These are phyloP conservation scores for Pseudocercospora crystallina DNA, from an alignment of 2,329 filamentous ascomycete genomes.

Conservation along the genomic window DNA sequence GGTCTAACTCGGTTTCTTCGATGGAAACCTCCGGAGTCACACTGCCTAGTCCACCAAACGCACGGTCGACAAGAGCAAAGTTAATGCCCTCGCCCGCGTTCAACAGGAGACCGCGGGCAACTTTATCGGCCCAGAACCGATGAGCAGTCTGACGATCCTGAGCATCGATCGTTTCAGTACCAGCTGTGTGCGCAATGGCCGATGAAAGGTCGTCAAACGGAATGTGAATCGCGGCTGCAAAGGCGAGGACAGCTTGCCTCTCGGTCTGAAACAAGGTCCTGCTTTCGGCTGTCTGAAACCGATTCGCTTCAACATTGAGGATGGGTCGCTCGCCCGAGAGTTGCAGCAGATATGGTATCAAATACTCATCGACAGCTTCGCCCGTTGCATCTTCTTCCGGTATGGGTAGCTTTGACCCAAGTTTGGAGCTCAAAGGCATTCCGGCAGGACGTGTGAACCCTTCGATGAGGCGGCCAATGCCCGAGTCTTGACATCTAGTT, in stretches of 20 bases:
- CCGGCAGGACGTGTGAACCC: slow-evolving; percentile 54
- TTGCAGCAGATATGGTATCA: slow-evolving; percentile 61
- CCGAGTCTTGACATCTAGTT: slow-evolving; percentile 45
- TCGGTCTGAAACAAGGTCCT: slow-evolving; percentile 55
- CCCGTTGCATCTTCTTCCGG: slow-evolving; percentile 49
- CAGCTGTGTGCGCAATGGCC: slow-evolving; percentile 30
- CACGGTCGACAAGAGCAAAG: slow-evolving; percentile 58
- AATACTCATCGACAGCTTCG: slow-evolving; percentile 54
- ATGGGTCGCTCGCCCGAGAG: slow-evolving; percentile 53
- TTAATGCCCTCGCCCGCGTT: slow-evolving; percentile 57
- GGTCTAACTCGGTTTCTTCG: slow-evolving; percentile 22
- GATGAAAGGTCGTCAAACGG: slow-evolving; percentile 53
- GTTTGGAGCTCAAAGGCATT: slow-evolving; percentile 34
- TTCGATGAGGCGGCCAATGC: slow-evolving; percentile 54
- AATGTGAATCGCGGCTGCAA: slow-evolving; percentile 53
- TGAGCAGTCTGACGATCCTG: slow-evolving; percentile 48
- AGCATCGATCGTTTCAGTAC: slow-evolving; percentile 27
- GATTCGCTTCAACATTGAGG: slow-evolving; percentile 57
- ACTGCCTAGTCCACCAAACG: slow-evolving; percentile 60
- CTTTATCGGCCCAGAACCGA: slow-evolving; percentile 60
- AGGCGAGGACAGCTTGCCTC: slow-evolving; percentile 56
- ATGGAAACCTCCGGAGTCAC: slow-evolving; percentile 25
- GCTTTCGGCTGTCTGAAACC: slow-evolving; percentile 57
- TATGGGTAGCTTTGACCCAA: slow-evolving; percentile 49
- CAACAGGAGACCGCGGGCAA: slow-evolving; percentile 63